phyloP scores from a whole-genome alignment of 768 basidiomycete species.

The Obba rivulosa region DNA sequence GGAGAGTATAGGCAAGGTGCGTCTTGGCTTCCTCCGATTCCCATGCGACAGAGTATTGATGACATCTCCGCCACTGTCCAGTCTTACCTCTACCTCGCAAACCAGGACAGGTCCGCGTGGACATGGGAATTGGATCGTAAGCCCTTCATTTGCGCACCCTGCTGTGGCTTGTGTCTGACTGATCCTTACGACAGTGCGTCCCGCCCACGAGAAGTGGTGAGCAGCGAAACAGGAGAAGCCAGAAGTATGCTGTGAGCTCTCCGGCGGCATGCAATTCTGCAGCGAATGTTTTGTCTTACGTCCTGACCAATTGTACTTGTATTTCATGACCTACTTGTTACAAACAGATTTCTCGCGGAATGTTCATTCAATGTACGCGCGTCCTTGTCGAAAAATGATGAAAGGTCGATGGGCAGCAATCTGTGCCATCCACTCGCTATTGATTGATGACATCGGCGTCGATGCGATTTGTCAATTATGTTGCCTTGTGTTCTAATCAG shows the following conservation, averaged over 20 bases:
- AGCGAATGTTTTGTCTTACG: too few relatives aligned
- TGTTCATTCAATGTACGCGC: too few relatives aligned
- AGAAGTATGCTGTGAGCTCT: not conserved
- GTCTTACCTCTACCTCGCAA: conserved; percentile 61
- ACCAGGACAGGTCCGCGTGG: conserved; percentile 69
- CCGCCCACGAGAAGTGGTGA: conserved; percentile 53
- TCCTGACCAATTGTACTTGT: too few relatives aligned
- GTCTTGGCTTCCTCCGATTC: conserved; percentile 9
- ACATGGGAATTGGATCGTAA: conserved; percentile 78
- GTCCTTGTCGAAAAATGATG: too few relatives aligned
- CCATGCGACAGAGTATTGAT: conserved; percentile 1
- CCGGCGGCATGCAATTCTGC: not conserved
- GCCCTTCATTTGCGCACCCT: conserved; percentile 18
- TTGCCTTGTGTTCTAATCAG: too few relatives aligned
- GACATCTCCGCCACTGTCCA: conserved; percentile 19
- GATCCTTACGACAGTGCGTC: conserved; percentile 32
- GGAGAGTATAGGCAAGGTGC: conserved; percentile 64
- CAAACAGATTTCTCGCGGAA: too few relatives aligned
- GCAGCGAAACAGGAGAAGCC: too few relatives aligned
- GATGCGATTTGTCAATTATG: too few relatives aligned
- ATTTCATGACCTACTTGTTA: too few relatives aligned
- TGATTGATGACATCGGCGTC: too few relatives aligned
- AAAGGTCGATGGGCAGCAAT: too few relatives aligned
- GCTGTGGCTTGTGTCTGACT: not conserved
- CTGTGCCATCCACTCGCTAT: too few relatives aligned